Conservation (phyloP, 768 basidiomycete species). For the Chalciporus pseudorubinellus region DNA sequence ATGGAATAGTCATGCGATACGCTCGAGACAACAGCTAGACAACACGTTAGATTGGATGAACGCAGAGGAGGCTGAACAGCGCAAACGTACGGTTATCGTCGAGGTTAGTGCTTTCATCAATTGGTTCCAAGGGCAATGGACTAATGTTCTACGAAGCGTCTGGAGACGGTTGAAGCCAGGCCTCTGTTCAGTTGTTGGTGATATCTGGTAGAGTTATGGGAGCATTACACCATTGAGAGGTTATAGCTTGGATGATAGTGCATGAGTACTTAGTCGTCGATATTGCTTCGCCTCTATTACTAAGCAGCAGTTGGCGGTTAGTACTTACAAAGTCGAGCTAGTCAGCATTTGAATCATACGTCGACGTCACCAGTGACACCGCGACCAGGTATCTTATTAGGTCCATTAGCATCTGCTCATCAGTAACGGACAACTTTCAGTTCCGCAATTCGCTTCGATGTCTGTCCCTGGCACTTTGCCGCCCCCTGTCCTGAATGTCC, state of each 20-base stretch:
- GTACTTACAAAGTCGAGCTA: no score
- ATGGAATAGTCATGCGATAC: slow-evolving; percentile 33
- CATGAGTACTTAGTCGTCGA: background rate
- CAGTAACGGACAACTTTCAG: no score
- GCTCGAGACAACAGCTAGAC: slow-evolving; percentile 29
- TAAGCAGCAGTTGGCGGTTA: no score
- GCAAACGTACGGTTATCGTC: slow-evolving; percentile 61
- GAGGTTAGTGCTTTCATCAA: slow-evolving; percentile 50
- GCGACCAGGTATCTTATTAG: no score
- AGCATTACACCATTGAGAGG: background rate
- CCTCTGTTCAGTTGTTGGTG: slow-evolving; percentile 76
- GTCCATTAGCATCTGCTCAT: no score
- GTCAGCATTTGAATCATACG: no score
- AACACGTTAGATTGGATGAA: slow-evolving; percentile 47
- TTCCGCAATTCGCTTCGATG: slow-evolving; percentile 15
- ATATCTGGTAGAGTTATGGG: no score
- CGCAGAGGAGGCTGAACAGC: slow-evolving; percentile 36
- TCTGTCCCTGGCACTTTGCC: slow-evolving; percentile 17
- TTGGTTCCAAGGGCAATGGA: background rate
- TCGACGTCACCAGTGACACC: no score
- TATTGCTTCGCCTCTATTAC: no score
- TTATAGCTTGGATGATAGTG: slow-evolving; percentile 7
- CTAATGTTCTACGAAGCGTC: slow-evolving; percentile 45
- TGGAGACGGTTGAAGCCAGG: slow-evolving; percentile 67
- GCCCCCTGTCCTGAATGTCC: slow-evolving; percentile 62